A percentile compares a stretch with the other conserved stretches of the same genome.
Conservation (phyloP, 2,329 filamentous ascomycete genomes). For the Herpotrichia juniperi region DNA sequence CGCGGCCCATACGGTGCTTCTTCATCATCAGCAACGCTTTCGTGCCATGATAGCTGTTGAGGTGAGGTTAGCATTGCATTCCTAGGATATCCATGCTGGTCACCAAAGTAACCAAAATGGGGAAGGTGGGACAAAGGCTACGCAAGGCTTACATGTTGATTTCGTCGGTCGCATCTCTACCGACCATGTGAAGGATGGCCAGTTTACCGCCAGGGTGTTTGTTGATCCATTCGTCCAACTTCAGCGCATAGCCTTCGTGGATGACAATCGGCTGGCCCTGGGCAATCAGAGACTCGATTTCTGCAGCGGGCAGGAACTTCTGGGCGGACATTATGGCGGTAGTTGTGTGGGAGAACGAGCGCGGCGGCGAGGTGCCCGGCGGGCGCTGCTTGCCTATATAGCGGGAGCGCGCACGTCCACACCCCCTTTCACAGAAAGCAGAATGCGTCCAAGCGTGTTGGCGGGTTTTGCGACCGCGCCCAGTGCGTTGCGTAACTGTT, state of each 20-base stretch:
- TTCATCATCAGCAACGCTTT: constrained; percentile 63
- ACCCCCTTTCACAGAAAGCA: constrained; percentile 1
- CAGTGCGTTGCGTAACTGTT: background rate
- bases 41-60: constrained; percentile 62
- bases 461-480: background rate
- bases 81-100: background rate
- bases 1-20: constrained; percentile 65
- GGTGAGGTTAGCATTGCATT: constrained; percentile 21
- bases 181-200: constrained; percentile 67
- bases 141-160: constrained; percentile 59
- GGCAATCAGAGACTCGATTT: constrained; percentile 60
- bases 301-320: constrained; percentile 49
- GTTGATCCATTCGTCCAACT: constrained; percentile 64
- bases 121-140: constrained; percentile 11
- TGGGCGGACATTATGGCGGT: constrained; percentile 1
- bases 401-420: background rate
- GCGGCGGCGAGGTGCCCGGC: background rate
- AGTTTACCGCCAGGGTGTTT: constrained; percentile 65
- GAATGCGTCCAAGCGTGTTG: constrained; percentile 2
- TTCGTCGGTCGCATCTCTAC: constrained; percentile 64
- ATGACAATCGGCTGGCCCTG: constrained; percentile 63
- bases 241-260: constrained; percentile 60
- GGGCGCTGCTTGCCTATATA: constrained; percentile 3
- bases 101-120: constrained; percentile 11
- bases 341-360: background rate